These are phyloP conservation scores for Cystobasidiaceae sp. DNA, from an alignment of 1,284 basidiomycete species.

Conservation along the genomic window DNA sequence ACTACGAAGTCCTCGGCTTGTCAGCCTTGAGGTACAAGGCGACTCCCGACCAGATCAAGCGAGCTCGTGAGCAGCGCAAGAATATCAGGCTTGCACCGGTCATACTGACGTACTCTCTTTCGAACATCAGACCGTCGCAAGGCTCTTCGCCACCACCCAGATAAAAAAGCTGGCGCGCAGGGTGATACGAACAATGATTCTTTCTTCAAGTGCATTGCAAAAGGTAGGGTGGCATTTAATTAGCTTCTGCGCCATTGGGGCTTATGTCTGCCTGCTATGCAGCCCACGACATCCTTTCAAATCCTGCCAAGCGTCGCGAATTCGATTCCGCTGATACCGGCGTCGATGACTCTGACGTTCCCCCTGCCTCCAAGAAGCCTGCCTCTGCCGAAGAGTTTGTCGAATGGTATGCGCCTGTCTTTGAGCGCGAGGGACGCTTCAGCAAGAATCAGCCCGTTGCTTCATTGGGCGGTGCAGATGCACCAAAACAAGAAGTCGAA, in stretches of 20 bases:
- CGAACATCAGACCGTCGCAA: conserved; percentile 89
- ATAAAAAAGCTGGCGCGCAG: conserved; percentile 81
- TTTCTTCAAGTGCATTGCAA: conserved; percentile 99
- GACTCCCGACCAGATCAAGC: conserved; percentile 86
- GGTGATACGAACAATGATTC: conserved; percentile 85
- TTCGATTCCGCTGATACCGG: conserved; percentile 95
- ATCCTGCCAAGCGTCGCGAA: conserved; percentile 82
- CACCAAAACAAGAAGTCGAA: conserved; percentile 77
- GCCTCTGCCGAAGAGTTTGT: conserved; percentile 65
- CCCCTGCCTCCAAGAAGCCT: conserved; percentile 53
- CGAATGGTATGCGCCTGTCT: conserved; percentile 65
- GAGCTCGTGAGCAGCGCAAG: conserved; percentile 69
- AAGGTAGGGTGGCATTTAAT: conserved; percentile 51
- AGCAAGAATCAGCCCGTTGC: conserved; percentile 84
- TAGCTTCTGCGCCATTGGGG: not conserved
- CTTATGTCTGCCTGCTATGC: not conserved
- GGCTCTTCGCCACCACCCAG: conserved; percentile 97
- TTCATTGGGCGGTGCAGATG: conserved; percentile 64
- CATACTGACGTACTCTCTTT: not conserved
- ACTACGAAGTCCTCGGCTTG: conserved; percentile 92
- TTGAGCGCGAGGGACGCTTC: conserved; percentile 87
- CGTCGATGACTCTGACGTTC: conserved; percentile 66
- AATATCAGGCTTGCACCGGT: conserved; percentile 23
- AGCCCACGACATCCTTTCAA: conserved; percentile 82
- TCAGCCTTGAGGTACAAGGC: conserved; percentile 85